Evolutionary conservation across 176 grass and related monocot genomes (phyloP).

Genomic region (Oryza officinalis): DNA sequence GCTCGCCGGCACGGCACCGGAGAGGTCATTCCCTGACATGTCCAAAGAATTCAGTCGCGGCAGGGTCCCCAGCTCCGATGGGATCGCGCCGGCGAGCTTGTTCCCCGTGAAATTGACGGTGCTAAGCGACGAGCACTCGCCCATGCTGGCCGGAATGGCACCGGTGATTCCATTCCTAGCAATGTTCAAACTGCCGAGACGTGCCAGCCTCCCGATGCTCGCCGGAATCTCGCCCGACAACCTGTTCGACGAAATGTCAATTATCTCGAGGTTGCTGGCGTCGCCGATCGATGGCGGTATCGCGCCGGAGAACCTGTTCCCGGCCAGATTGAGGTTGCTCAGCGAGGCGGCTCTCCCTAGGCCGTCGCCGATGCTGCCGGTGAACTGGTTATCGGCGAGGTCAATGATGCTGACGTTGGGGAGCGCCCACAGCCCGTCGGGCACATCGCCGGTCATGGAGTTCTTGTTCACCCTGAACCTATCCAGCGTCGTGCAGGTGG

Average conservation of each 20-base stretch:
- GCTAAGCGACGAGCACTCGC: constrained; percentile 56
- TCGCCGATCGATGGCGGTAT: constrained; percentile 57
- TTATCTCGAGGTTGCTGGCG: constrained; percentile 29
- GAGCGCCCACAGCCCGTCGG: constrained; percentile 67
- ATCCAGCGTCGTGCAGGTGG: constrained; percentile 44
- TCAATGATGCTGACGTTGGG: constrained; percentile 65
- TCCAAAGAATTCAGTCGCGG: constrained; percentile 61
- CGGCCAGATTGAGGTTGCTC: constrained; percentile 24
- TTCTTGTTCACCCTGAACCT: constrained; percentile 82
- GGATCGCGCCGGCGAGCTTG: constrained; percentile 63
- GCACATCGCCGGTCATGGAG: constrained; percentile 63
- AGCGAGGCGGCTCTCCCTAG: constrained; percentile 52
- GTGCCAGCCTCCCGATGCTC: constrained; percentile 49
- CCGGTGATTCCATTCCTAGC: constrained; percentile 44
- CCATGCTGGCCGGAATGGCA: constrained; percentile 62
- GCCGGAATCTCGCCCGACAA: constrained; percentile 65
- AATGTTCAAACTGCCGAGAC: constrained; percentile 48
- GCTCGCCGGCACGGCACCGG: constrained; percentile 60
- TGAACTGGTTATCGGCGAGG: constrained; percentile 58
- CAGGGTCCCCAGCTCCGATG: constrained; percentile 53
- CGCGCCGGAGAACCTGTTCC: constrained; percentile 64
- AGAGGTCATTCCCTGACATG: constrained; percentile 59
- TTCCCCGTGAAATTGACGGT: constrained; percentile 52
- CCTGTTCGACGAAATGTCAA: constrained; percentile 62
- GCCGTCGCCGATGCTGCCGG: constrained; percentile 46